phyloP scores from a whole-genome alignment of 1,284 basidiomycete genomes.

The Austroboletus novae-zelandiae region DNA sequence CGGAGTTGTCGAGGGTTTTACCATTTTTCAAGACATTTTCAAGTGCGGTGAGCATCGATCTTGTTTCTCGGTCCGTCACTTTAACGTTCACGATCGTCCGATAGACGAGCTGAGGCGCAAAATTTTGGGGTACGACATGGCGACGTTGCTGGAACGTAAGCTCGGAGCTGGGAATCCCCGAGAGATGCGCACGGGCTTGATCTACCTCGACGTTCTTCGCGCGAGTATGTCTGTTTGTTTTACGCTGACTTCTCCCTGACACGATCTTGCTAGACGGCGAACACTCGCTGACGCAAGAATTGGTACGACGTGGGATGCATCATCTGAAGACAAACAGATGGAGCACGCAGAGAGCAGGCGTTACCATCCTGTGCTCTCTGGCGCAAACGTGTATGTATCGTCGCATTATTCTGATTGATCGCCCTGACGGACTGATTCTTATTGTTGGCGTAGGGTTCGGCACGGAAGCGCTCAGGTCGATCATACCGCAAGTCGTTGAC shows the following conservation, averaged over 20 bases:
- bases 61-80: background rate
- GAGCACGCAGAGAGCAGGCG: constrained; percentile 10
- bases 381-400: constrained; percentile 12
- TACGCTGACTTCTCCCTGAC: background rate
- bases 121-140: constrained; percentile 11
- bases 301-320: constrained; percentile 12
- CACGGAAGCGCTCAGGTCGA: constrained; percentile 5
- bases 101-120: constrained; percentile 5
- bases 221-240: constrained; percentile 1
- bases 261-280: constrained; percentile 7
- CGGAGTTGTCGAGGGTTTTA: constrained; percentile 9
- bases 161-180: constrained; percentile 6
- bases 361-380: constrained; percentile 11
- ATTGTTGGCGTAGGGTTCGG: constrained; percentile 7
- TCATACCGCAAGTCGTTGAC: constrained; percentile 8
- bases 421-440: background rate
- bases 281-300: constrained; percentile 6
- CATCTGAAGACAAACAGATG: constrained; percentile 7
- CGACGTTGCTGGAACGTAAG: constrained; percentile 8
- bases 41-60: background rate
- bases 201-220: constrained; percentile 13
- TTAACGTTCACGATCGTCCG: background rate
- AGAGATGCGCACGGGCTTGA: constrained; percentile 13
- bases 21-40: constrained; percentile 12
- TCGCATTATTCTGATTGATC: background rate